phyloP scores from a whole-genome alignment of 352 stramenopile genomes.

The Aphanomyces stellatus region DNA sequence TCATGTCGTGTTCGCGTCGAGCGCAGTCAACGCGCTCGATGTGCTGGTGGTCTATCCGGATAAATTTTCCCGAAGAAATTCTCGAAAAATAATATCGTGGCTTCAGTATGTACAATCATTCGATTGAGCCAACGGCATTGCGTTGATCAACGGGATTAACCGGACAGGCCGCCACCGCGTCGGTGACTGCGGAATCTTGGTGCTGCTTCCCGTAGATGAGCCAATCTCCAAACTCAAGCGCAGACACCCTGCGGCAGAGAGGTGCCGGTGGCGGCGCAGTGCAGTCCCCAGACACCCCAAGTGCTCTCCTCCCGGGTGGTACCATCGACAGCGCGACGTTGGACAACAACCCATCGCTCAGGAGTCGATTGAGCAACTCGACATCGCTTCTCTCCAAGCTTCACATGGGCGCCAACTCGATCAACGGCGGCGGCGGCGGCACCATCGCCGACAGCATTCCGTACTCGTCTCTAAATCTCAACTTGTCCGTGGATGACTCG shows the following conservation, averaged over 20 bases:
- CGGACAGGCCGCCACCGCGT: no score
- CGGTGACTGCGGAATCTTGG: no score
- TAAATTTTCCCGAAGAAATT: no score
- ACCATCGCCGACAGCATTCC: background rate
- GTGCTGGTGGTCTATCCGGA: no score
- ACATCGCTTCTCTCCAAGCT: background rate
- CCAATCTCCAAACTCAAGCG: background rate
- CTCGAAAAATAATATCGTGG: no score
- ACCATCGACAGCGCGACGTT: background rate
- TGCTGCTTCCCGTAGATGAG: background rate
- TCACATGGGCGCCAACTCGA: background rate
- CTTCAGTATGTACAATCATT: no score
- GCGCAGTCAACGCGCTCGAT: no score
- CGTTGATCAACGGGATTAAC: no score
- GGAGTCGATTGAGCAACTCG: background rate
- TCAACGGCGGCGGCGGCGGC: background rate
- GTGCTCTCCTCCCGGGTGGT: background rate
- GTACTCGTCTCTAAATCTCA: conserved; percentile 5
- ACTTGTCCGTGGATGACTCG: background rate
- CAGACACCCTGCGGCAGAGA: conserved; percentile 15
- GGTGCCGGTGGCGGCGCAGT: background rate
- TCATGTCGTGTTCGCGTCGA: no score
- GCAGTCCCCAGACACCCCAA: background rate
- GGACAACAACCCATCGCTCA: background rate
- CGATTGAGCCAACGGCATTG: no score